Evolutionary conservation across 2,329 filamentous ascomycete genomes (phyloP).

Genomic region (Venturia asperata): DNA sequence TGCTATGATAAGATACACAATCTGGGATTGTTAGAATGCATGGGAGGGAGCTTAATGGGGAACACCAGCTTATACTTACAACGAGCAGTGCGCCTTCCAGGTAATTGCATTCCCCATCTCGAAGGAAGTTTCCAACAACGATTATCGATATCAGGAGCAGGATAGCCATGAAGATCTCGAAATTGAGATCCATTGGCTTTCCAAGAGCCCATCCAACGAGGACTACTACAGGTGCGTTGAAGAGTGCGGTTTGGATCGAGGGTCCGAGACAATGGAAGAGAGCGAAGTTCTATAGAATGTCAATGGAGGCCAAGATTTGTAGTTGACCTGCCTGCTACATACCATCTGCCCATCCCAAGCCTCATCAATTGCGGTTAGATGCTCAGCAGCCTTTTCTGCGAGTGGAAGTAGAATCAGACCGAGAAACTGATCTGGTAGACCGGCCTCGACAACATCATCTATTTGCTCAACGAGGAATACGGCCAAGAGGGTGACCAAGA

Average conservation of each 20-base stretch:
- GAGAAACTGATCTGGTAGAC: conserved; percentile 46
- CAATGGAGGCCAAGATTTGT: background rate
- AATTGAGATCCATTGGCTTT: conserved; percentile 60
- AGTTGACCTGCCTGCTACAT: background rate
- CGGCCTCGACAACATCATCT: conserved; percentile 49
- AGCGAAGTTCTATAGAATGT: conserved; percentile 54
- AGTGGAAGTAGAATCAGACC: conserved; percentile 72
- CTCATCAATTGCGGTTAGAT: conserved; percentile 76
- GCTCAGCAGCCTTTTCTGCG: conserved; percentile 80
- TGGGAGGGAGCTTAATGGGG: background rate
- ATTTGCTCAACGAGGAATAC: conserved; percentile 70
- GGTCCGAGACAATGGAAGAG: conserved; percentile 67
- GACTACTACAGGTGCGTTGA: conserved; percentile 65
- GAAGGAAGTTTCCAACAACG: conserved; percentile 21
- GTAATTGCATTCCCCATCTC: conserved; percentile 20
- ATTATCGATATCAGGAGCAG: conserved; percentile 40
- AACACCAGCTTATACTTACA: background rate
- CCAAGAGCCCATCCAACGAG: conserved; percentile 62
- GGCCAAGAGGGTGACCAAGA: conserved; percentile 66
- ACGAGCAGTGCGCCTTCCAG: conserved; percentile 20
- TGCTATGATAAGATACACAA: conserved; percentile 20
- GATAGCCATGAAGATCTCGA: conserved; percentile 66
- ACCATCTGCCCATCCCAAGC: conserved; percentile 64
- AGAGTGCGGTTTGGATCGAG: conserved; percentile 68
- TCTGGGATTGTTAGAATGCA: background rate